phyloP scores from a whole-genome alignment of 345 rosid species.

The Sisymbrium irio region DNA sequence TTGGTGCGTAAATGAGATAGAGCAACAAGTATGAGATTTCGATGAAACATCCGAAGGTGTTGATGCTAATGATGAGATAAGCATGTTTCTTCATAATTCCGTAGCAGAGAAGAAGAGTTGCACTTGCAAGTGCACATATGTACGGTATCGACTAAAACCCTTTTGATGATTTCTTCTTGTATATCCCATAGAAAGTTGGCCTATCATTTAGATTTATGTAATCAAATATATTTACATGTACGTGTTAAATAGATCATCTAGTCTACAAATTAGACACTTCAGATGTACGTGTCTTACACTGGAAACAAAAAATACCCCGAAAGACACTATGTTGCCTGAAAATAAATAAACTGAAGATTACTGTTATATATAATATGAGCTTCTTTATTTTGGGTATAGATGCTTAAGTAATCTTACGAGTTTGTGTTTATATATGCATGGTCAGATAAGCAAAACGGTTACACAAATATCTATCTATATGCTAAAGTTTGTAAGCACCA shows the following conservation, averaged over 20 bases:
- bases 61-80: constrained; percentile 57
- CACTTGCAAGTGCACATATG: constrained; percentile 55
- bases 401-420: too few relatives aligned
- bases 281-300: constrained; percentile 46
- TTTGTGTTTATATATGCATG: neutral
- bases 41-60: constrained; percentile 53
- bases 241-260: neutral
- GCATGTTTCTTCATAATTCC: constrained; percentile 53
- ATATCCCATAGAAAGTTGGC: constrained; percentile 60
- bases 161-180: constrained; percentile 62
- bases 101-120: constrained; percentile 64
- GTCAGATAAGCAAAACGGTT: neutral
- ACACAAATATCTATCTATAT: neutral
- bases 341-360: neutral
- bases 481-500: too few relatives aligned
- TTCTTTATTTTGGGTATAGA: too few relatives aligned
- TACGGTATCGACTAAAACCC: constrained; percentile 78
- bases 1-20: constrained; percentile 59
- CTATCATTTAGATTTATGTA: constrained; percentile 34
- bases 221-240: neutral
- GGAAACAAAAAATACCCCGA: constrained; percentile 76
- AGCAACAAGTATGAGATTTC: constrained; percentile 51
- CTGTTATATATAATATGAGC: neutral
- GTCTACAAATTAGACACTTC: neutral
- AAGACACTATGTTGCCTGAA: constrained; percentile 68